Percentiles rank a stretch among this genome's conserved stretches.
Conservation (phyloP, 75 land plant genomes). For the Cunninghamia lanceolata region DNA sequence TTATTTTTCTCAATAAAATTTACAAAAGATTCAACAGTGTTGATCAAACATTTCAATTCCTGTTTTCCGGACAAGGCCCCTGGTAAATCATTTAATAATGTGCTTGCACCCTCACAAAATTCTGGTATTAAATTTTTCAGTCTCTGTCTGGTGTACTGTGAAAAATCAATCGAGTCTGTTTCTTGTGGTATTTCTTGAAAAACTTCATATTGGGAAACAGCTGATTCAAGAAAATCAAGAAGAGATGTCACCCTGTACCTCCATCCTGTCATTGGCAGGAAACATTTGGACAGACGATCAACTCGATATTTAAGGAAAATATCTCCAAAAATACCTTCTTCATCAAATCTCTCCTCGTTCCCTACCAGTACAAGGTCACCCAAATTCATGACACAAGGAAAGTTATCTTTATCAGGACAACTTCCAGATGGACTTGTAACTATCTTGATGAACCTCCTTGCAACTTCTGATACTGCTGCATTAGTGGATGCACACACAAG, state of each 20-base stretch:
- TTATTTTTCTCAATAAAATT: neutral
- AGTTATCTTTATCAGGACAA: neutral
- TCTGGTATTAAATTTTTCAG: neutral
- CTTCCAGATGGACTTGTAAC: conserved; percentile 5
- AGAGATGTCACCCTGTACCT: conserved; percentile 22
- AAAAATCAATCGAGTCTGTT: neutral
- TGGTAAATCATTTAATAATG: conserved; percentile 6
- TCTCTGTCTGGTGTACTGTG: neutral
- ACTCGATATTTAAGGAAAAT: conserved; percentile 67
- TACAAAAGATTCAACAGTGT: neutral
- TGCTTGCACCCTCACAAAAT: neutral
- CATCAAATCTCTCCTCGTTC: conserved; percentile 54
- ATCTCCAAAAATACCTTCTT: conserved; percentile 28
- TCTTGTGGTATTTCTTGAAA: conserved; percentile 16
- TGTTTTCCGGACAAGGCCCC: neutral
- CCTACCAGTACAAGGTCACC: conserved; percentile 72
- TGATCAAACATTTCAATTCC: neutral
- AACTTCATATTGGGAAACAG: conserved; percentile 20
- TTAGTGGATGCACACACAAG: conserved; percentile 83
- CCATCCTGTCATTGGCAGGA: conserved; percentile 42
- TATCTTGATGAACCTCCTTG: conserved; percentile 26
- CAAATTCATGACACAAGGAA: conserved; percentile 7
- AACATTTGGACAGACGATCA: conserved; percentile 32
- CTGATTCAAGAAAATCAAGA: conserved; percentile 38
- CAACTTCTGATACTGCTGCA: conserved; percentile 54